Percentiles rank a stretch among this genome's conserved stretches.
Evolutionary conservation across 192 early-diverging fungal species (phyloP).

Genomic region (Tieghemiomyces parasiticus): DNA sequence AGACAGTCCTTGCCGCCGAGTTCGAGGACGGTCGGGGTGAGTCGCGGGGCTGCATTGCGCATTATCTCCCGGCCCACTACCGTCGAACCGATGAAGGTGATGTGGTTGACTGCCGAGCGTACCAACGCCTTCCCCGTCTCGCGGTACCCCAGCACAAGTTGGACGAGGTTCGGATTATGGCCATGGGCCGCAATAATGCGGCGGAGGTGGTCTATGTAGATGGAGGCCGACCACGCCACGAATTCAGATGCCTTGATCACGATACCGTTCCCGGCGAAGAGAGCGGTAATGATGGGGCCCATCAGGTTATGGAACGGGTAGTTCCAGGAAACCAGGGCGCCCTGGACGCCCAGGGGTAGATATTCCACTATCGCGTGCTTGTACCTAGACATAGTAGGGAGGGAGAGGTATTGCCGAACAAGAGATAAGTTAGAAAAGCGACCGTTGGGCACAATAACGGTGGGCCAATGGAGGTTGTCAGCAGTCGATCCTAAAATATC

Average conservation of each 20-base stretch:
- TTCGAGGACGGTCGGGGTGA: slow-evolving; percentile 79
- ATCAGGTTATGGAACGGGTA: slow-evolving; percentile 73
- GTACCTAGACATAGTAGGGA: too few relatives aligned
- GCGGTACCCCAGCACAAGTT: slow-evolving; percentile 62
- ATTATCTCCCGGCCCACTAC: slow-evolving; percentile 66
- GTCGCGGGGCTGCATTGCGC: slow-evolving; percentile 42
- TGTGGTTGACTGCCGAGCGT: slow-evolving; percentile 40
- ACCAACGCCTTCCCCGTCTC: slow-evolving; percentile 70
- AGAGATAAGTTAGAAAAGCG: too few relatives aligned
- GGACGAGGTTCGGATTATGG: slow-evolving; percentile 61
- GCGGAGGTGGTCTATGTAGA: slow-evolving; percentile 45
- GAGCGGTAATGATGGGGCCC: slow-evolving; percentile 63
- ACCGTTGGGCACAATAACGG: too few relatives aligned
- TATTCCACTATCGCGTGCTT: slow-evolving; percentile 63
- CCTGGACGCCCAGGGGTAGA: slow-evolving; percentile 65
- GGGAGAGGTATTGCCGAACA: too few relatives aligned
- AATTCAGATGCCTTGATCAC: slow-evolving; percentile 76
- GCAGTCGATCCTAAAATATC: too few relatives aligned
- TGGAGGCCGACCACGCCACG: slow-evolving; percentile 63
- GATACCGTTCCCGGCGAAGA: slow-evolving; percentile 76
- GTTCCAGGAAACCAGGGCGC: slow-evolving; percentile 77
- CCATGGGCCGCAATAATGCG: slow-evolving; percentile 53
- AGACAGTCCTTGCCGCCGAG: slow-evolving; percentile 84
- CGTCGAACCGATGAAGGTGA: slow-evolving; percentile 82
- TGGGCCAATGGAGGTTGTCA: too few relatives aligned